Base-by-base conservation (phyloP, 2,329 filamentous ascomycete genomes). In the Parascedosporium putredinis region DNA sequence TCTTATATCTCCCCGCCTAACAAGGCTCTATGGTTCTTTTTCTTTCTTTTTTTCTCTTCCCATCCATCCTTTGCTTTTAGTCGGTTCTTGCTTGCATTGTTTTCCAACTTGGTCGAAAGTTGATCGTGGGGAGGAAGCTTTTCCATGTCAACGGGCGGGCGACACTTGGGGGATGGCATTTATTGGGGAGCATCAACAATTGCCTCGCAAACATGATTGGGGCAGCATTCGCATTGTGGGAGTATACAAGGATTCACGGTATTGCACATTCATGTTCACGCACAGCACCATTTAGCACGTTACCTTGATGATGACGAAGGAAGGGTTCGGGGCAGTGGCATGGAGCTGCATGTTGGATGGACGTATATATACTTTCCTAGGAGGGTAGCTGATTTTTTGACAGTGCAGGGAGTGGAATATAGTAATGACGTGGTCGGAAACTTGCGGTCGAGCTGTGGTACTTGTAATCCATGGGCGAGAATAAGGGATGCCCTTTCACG, bases 201-300 rank as follows among this genome's bases (percentile, higher is more conserved):
- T 18, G 33, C 33, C n/a, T 7, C 27, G 27, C 27, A 31, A 42
- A 10, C 16, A 42, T 20, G 38, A 20, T 42, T 20, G 12, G 38
- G 38, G 38, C 12, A 42, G 23, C 38, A 42, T 42, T 42, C 38
- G 38, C 38, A 42, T 42, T 42, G 38, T 22, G 38, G 38, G 38
- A 42, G 38, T 42, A 42, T 42, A 20, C 12, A 42, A 42, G 38
- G 38, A 20, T 31, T 31, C 27, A 12, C n/a, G n/a, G n/a, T 12
- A 31, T 31, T 31, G 27, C 27, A 31, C 27, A 12, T n/a, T n/a
- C n/a, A n/a, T n/a, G n/a, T n/a, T 31, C 27, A 12, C 38, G 38
- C 38, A 42, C 23, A 20, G 38, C 38, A 42, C 38, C 16, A 10
- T 23, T 40, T 42, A 20, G 23, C 16, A 42, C 23, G 38, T 42